Evolutionary conservation across 306 rosid species (phyloP), one percentile per base, ranked within the genome.

Genomic region (Adenanthera pavonina): DNA sequence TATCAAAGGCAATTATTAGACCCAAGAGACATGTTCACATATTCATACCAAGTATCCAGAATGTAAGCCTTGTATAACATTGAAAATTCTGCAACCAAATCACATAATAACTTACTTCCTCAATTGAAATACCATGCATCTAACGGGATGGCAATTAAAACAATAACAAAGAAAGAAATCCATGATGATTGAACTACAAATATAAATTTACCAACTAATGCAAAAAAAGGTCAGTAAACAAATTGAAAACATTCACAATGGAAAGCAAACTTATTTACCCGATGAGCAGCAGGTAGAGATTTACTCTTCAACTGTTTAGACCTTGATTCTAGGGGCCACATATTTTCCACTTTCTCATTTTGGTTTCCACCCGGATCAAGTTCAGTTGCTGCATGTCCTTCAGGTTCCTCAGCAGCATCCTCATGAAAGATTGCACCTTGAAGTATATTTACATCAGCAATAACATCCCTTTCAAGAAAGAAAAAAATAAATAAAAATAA

Each of bases 391-490:
- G 79, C 87, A 62, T 69, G 47, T 35, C 72, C 90, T 5, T 87
- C 94, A 57, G 67, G 80, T 78, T 81, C 91, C 73, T 90, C 96
- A 80, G 69, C 79, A 36, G 82, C 77, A 86, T 95, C 99, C 79
- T 95, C 99, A 74, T 95, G 98, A 85, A 95, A 95, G 83, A 95
- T 95, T 70, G 96, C 97, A 79, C 99, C 98, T 95, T 95, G 99
- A 70, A 93, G 90, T 90, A 95, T 95, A 79, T 95, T 92, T 69
- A 91, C 99, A 89, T 93, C 99, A 43, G 93, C 90, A 89, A 95
- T 91, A 20, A 92, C 84, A 89, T 95, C 99, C 96, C 99, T 95
- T 85, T 81, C 78, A 78, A 57, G 74, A 80, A 83, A 87, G 46
- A 44, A 80, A 86, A 87, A 82, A 30, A 76, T 48, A 65, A 81